A percentile compares a stretch with the other conserved stretches of the same genome.
These are phyloP conservation scores for Circinella umbellata DNA, from an alignment of 371 early-diverging fungal species.

Conservation along the genomic window DNA sequence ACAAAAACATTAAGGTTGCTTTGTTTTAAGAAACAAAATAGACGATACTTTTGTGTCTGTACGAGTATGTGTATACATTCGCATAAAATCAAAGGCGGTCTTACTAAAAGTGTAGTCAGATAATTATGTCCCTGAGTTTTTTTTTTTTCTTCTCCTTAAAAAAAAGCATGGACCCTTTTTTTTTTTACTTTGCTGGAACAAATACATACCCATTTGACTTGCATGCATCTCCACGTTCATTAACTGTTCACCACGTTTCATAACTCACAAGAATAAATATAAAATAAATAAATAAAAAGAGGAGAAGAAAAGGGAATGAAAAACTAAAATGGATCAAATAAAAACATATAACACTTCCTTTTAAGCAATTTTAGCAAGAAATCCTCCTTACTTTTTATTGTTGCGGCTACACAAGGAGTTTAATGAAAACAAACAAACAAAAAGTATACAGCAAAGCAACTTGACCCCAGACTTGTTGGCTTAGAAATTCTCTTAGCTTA, in stretches of 20 bases:
- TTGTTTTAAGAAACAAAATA: no score
- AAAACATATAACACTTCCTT: constrained; percentile 3
- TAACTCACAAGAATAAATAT: neutral
- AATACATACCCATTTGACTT: constrained; percentile 1
- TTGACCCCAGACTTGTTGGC: neutral
- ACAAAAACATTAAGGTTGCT: neutral
- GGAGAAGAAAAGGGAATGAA: neutral
- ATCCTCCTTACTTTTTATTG: neutral
- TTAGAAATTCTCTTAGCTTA: neutral
- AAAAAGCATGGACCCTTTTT: constrained; percentile 7
- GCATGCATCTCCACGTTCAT: constrained; percentile 9
- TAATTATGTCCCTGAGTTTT: no score
- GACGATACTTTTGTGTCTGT: no score
- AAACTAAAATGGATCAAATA: neutral
- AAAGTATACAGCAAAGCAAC: neutral
- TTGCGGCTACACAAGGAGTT: neutral
- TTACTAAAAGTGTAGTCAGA: no score
- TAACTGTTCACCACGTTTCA: neutral
- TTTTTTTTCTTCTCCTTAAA: no score
- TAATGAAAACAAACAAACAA: no score
- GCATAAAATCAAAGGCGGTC: neutral
- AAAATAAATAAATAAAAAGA: neutral
- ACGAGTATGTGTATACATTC: no score
- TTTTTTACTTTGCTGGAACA: neutral
- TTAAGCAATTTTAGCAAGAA: neutral